Evolutionary conservation across 179 eudicot genomes (phyloP), one percentile per base, ranked within the genome.

Genomic region (Carnegiea gigantea): DNA sequence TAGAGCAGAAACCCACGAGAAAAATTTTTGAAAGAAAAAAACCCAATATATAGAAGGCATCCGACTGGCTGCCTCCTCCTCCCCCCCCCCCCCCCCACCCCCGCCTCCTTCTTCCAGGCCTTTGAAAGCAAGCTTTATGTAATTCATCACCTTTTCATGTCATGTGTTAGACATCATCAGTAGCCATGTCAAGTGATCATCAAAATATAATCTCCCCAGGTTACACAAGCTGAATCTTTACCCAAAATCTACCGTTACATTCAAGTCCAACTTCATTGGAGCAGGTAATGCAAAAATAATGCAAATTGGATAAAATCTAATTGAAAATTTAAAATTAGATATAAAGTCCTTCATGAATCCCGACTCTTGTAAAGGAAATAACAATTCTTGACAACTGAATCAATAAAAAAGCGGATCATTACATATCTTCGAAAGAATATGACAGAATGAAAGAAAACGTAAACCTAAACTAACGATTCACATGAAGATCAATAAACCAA

Each of bases 141-240:
- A 9, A 21, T 43, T 0, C 13, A 33, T 43, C n/a, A 40, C 21
- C 51, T 6, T 40, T 57, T 73, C 77, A 33, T 33, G 36, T 33
- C 36, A 46, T 44, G 53, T 73, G 15, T 43, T 36, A 20, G 49
- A 3, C 9, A 10, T 23, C 18, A 9, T 9, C 17, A 3, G 11
- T 9, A 73, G 54, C 77, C 54, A 73, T 46, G 77, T 46, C 57
- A 73, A 44, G 36, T 46, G 30, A 23, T 23, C 77, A 73, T 38
- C 57, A 46, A 43, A 73, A 48, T 48, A 12, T 46, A 44, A 20
- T 17, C 77, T 73, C 23, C 33, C 12, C 7, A 72, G 26, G 76
- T 72, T 12, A 72, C 28, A 40, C 20, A 23, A 36, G 11, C 44
- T 73, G 76, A 43, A 73, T 24, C 38, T 18, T 48, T 11, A 4